Evolutionary conservation across 2,329 filamentous ascomycete species (phyloP), one percentile per base, ranked within the genome.

Genomic region (Albophoma yamanashiensis): DNA sequence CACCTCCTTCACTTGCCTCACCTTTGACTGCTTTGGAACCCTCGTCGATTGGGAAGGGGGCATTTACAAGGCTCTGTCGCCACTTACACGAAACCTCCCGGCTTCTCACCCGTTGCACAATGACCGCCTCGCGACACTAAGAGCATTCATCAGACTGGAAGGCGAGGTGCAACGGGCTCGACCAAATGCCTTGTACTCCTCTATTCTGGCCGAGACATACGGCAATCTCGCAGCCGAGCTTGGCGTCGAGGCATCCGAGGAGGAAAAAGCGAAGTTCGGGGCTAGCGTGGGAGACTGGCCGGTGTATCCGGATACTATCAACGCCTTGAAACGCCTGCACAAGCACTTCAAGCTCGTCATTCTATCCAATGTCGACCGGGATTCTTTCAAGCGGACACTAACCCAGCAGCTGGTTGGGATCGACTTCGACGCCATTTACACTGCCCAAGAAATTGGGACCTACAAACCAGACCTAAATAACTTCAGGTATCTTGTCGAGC

Each of bases 1-100:
- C 59, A 68, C 66, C 34, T 67, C 68, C 55, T 76, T 73, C 65
- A 68, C 67, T 12, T 70, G 71, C 61, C 82, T 91, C 57, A 86
- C 84, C 67, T 91, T 92, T 73, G 89, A 93, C 73, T 85, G 89
- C 76, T 92, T 89, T 71, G 89, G 89, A 71, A 93, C 89, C 0
- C 80, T 92, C 4, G 83, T 92, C 62, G 88, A 92, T 76, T 91
- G 88, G 88, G 87, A 91, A 70, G 70, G 75, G n/a, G 88, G 88
- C 61, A 81, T 91, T 60, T 72, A 81, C 58, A 64, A 72, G 2
- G 78, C 81, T 3, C 77, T 91, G 1, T 66, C 71, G 31, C 78
- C 82, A 0, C 67, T 83, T 8, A 71, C 79, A 59, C 67, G 77
- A 45, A 72, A 69, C n/a, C 73, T 81, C 0, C 73, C 76, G 0